Conservation (phyloP, 257 asterid genomes). For the Haberlea rhodopensis region DNA sequence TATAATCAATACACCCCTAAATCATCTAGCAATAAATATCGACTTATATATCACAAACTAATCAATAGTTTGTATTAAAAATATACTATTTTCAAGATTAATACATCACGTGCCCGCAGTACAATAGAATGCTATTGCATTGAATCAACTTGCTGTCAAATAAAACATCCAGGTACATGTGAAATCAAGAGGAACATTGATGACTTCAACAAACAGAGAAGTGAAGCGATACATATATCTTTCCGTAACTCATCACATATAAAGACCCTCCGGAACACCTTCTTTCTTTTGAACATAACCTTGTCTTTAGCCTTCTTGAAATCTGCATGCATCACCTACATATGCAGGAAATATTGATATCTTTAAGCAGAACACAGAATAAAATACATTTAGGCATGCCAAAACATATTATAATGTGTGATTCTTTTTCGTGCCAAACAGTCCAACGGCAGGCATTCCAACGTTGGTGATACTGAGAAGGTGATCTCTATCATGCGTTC, state of each 20-base stretch:
- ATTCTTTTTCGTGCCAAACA: background rate
- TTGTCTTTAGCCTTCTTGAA: conserved; percentile 59
- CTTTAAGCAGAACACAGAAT: background rate
- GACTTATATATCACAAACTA: too few species aligned
- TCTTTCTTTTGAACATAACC: conserved; percentile 60
- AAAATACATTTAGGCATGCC: too few species aligned
- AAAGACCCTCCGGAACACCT: conserved; percentile 56
- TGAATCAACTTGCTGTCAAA: background rate
- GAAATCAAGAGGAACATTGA: background rate
- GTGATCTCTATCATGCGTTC: background rate
- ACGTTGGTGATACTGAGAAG: background rate
- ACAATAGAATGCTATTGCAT: background rate
- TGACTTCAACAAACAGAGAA: background rate
- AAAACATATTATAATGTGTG: too few species aligned
- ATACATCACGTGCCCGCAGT: too few species aligned
- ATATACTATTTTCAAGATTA: too few species aligned
- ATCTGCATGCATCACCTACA: conserved; percentile 44
- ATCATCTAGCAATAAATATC: too few species aligned
- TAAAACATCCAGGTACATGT: background rate
- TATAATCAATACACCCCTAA: too few species aligned
- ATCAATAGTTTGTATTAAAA: too few species aligned
- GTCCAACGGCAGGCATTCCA: background rate
- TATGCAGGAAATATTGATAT: background rate
- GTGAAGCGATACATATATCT: background rate
- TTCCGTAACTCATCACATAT: conserved; percentile 34